Evolutionary conservation across 129 eudicot genomes (phyloP), one percentile per base, ranked within the genome.

Genomic region (Smallanthus sonchifolius): DNA sequence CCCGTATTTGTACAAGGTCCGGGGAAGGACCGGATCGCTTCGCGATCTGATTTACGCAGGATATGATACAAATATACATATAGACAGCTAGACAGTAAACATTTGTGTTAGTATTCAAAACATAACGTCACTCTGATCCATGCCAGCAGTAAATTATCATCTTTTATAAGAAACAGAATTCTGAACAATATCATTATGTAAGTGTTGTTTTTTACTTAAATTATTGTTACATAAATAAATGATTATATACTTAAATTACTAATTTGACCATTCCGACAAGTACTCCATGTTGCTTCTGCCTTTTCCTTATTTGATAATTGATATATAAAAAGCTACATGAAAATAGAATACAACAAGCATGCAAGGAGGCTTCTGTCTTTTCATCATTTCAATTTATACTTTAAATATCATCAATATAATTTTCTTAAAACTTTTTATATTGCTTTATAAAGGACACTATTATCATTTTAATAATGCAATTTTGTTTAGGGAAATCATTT

Each of bases 281-380:
- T 49, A 63, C 36, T 19, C 65, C 52, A 17, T 75, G 80, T 65
- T 37, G 65, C 72, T 61, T 62, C 34, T 24, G 65, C 47, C 38
- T 77, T 77, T 59, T 37, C 64, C 65, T 60, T 69, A 15, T 13
- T 10, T 39, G 63, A 16, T 70, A n/a, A n/a, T n/a, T n/a, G n/a
- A n/a, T n/a, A n/a, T n/a, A 36, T 14, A 47, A 45, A 73, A 77
- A 61, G 65, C 51, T 7, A 43, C 54, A 61, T 30, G 37, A 61
- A 38, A 37, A 60, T 39, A 34, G 65, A 70, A 61, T 78, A 62
- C 44, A 28, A 62, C 65, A 48, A 38, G 71, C 81, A 70, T 77
- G 82, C 77, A 37, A 38, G 59, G 54, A 11, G 45, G 45, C 14
- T 51, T 40, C 13, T 52, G 54, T 54, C 69, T 64, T 73, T 28